Percentiles rank a stretch among this genome's conserved stretches.
These are phyloP conservation scores for Kurtzmaniella quercitrusa DNA, from an alignment of 1,139 yeast species.

Conservation along the genomic window DNA sequence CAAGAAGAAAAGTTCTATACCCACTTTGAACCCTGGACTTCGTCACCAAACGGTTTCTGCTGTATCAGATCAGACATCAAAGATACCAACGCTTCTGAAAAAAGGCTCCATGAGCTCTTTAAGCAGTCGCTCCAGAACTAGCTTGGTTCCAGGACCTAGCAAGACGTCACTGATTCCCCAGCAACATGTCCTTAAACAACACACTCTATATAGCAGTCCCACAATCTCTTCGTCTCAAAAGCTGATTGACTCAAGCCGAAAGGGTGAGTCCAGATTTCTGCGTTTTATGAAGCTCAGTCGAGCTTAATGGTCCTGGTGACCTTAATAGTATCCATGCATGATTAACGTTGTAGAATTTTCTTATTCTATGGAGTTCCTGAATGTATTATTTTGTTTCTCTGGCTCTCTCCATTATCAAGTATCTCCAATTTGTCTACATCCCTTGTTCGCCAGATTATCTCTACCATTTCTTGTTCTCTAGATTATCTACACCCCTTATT, in stretches of 20 bases:
- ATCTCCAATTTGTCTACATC: too few relatives aligned
- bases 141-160: not conserved
- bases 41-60: constrained; percentile 7
- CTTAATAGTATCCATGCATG: not conserved
- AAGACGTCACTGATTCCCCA: not conserved
- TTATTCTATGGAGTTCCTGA: too few relatives aligned
- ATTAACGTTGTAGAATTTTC: too few relatives aligned
- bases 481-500: too few relatives aligned
- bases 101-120: constrained; percentile 11
- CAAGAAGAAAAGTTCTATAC: constrained; percentile 16
- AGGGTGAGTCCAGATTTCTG: constrained; percentile 7
- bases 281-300: constrained; percentile 5
- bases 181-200: not conserved
- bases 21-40: constrained; percentile 10
- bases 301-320: constrained; percentile 1
- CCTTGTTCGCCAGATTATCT: too few relatives aligned
- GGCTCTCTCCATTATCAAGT: not conserved
- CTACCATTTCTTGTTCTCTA: not conserved
- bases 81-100: constrained; percentile 6
- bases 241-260: constrained; percentile 4
- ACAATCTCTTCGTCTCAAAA: constrained; percentile 45
- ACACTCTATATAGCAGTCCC: constrained; percentile 35
- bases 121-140: not conserved
- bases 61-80: not conserved
- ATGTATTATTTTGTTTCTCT: not conserved